phyloP scores from a whole-genome alignment of 495 filamentous ascomycete species.

The Penicillium alfredii region DNA sequence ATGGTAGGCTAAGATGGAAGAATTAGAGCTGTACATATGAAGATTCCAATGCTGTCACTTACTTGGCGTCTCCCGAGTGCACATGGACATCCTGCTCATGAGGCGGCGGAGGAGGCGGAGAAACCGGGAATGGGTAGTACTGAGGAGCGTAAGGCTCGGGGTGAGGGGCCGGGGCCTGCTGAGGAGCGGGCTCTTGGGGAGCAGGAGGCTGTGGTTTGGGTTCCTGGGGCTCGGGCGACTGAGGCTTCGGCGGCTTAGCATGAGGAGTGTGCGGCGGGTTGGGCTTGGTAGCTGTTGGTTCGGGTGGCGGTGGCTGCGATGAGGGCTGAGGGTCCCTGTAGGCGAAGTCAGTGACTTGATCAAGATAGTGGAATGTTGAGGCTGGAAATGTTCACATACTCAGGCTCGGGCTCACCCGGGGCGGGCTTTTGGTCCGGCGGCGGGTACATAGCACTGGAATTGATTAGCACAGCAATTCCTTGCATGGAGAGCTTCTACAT shows the following conservation, averaged over 20 bases:
- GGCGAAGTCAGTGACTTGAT: too few species aligned
- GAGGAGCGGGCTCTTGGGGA: conserved; percentile 2
- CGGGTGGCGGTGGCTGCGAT: background rate
- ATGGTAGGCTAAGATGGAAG: too few species aligned
- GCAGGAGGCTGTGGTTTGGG: background rate
- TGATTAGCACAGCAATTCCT: too few species aligned
- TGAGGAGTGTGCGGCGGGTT: background rate
- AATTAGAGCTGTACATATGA: too few species aligned
- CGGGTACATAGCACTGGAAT: background rate
- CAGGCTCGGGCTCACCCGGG: too few species aligned
- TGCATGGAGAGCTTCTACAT: too few species aligned
- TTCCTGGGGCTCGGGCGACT: background rate
- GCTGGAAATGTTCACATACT: too few species aligned
- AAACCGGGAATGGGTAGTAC: too few species aligned
- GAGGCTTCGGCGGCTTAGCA: conserved; percentile 6
- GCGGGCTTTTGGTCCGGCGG: background rate
- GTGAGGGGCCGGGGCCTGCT: background rate
- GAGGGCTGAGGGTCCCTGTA: too few species aligned
- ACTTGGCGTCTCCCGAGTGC: background rate
- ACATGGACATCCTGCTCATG: background rate
- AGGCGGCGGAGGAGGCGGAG: background rate
- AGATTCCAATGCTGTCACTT: too few species aligned
- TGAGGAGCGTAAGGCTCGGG: background rate
- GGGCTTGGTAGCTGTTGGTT: background rate
- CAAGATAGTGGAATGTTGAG: too few species aligned